Evolutionary conservation across 164 flowering plant species (phyloP), one percentile per base, ranked within the genome.

Genomic region (Malania oleifera): DNA sequence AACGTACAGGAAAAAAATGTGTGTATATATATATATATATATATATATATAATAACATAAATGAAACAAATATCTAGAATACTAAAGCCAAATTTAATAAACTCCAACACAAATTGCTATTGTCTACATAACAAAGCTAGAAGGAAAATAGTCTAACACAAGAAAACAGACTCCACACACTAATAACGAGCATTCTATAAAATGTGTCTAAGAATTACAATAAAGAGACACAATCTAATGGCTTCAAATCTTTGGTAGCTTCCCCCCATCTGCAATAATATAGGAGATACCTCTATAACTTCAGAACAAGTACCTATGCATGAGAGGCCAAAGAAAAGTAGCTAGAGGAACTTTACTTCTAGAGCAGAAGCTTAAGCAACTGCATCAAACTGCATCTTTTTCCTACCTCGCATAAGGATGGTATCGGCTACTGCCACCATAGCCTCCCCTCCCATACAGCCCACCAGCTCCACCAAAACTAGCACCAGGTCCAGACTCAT

Each of bases 321-420:
- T 27, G 8, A 58, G 49, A 26, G n/a, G 37, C 53, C 52, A 47
- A 22, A 54, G 57, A 51, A 64, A 67, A 28, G 25, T 57, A 66
- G 50, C 78, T 75, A 75, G 65, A 66, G 65, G 58, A 71, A 48
- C 72, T 70, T 69, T 67, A 65, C 78, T 63, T 70, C 84, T 82
- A 80, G 20, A 67, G 70, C 69, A 72, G n/a, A 66, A 55, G 66
- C 68, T 71, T 68, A 74, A 41, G 57, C 50, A 70, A 55, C 74
- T 47, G 61, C 65, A 69, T 53, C 56, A 54, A 56, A 56, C 64
- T 26, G 35, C 52, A 25, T 60, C 49, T 28, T 31, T 43, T 46
- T 72, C 1, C 91, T 87, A 91, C 73, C 91, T 83, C 48, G 79
- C 73, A 66, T 88, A 91, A 40, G 98, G 98, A 76, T 88, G 96